Evolutionary conservation across 805 yeast genomes (phyloP), one percentile per base, ranked within the genome.

Genomic region (Metschnikowia koreensis): DNA sequence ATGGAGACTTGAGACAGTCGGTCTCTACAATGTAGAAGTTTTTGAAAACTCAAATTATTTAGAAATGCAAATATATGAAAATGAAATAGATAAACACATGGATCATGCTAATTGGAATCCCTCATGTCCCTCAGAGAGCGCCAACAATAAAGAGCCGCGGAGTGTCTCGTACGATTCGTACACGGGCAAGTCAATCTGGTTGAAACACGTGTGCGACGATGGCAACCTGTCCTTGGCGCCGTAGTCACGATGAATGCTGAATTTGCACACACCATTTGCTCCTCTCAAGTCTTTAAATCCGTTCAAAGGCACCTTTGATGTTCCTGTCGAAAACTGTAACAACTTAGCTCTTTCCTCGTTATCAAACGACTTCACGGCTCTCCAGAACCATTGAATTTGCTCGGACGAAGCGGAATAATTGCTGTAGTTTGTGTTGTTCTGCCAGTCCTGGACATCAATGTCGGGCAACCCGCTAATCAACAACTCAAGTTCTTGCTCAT

Each of bases 351-450:
- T 79, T 65, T 94, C 97, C 66, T 94, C 99, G 15, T 81, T 81
- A 62, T 90, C 97, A 70, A 94, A 94, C 0, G 97, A 89, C 61
- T 90, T 82, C 12, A 94, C 97, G 1, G 97, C 97, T 65, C 97
- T 79, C 99, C 99, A 94, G 71, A 94, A 94, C 89, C 97, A 93
- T 64, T 87, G 91, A 51, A 94, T 85, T 65, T 92, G 97, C 31
- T 89, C 83, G 1, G 96, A 88, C 1, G 88, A 79, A 0, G 92
- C 79, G 0, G 90, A 81, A 66, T 93, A 94, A 65, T 91, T 93
- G 44, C 81, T 86, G 69, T 94, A 87, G 1, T 73, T 76, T 1
- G 97, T 82, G 65, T 94, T 88, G 62, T 83, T 85, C 58, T 88
- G 87, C 99, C 99, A 94, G 65, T 94, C 99, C 59, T 85, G 89